Percentiles rank a stretch among this genome's conserved stretches.
Conservation (phyloP, 2,329 filamentous ascomycete genomes). For the Alternaria longipes region DNA sequence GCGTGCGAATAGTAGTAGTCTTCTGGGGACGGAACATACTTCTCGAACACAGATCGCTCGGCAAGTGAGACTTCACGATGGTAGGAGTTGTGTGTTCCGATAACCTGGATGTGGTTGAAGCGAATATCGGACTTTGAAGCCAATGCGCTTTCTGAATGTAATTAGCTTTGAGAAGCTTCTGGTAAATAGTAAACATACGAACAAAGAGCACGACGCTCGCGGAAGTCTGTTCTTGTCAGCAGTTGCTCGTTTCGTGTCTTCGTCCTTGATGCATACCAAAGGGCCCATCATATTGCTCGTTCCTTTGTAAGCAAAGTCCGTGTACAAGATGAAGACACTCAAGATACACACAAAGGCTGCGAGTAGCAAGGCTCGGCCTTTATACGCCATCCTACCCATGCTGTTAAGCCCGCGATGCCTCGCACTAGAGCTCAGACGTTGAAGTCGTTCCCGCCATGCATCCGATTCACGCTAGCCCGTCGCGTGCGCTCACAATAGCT, state of each 20-base stretch:
- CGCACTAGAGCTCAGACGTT: conserved; percentile 17
- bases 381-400: conserved; percentile 24
- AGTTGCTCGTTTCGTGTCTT: neutral
- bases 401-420: neutral
- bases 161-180: conserved; percentile 7
- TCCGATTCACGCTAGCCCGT: neutral
- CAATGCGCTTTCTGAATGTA: conserved; percentile 21
- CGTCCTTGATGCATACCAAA: conserved; percentile 13
- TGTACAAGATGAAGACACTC: conserved; percentile 2
- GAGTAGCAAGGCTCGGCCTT: conserved; percentile 17
- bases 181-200: conserved; percentile 16
- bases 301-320: neutral
- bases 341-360: conserved; percentile 6
- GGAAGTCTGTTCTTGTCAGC: conserved; percentile 23
- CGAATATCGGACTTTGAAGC: conserved; percentile 46
- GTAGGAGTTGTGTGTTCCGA: conserved; percentile 64
- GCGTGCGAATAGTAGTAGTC: conserved; percentile 62
- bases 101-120: conserved; percentile 63
- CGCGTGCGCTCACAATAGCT: conserved; percentile 22
- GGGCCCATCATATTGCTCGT: conserved; percentile 23
- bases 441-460: conserved; percentile 8
- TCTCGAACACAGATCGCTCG: conserved; percentile 55
- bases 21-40: conserved; percentile 49
- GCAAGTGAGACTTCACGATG: conserved; percentile 57
- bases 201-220: conserved; percentile 32